Evolutionary conservation across 352 stramenopile species (phyloP), one percentile per base, ranked within the genome.

Genomic region (Elongisporangium senticosum): DNA sequence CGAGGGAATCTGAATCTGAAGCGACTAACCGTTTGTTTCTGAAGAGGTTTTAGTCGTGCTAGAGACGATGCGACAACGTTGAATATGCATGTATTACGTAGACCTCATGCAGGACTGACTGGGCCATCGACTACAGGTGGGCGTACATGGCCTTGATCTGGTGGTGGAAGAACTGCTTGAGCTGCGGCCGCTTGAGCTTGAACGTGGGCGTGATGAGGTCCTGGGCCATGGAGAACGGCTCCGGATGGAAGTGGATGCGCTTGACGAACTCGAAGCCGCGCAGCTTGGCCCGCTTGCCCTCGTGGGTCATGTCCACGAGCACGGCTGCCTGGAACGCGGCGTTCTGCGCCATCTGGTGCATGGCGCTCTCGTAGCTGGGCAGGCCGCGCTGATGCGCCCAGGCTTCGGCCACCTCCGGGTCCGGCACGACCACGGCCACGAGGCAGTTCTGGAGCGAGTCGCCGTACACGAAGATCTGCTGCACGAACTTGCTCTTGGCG

Each of bases 171-270:
- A 68, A 70, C 43, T 48, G 43, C 59, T 83, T 87, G 43, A 86
- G 70, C 40, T 87, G 75, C 24, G 69, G 69, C 5, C 96, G 75
- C 75, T 98, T 98, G 60, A 98, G 77, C 67, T 98, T 98, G 72
- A 98, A 97, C 3, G 95, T 98, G n/a, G 93, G 92, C 7, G 95
- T 98, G 51, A 98, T 80, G 17, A 98, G 75, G 21, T 78, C 88
- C 53, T 95, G 96, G 8, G 97, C 93, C 54, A 95, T 86, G 0
- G 73, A 83, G 66, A 98, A 98, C 19, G 79, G 62, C 40, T 96
- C 80, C 0, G 75, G 60, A 67, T 96, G 77, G 43, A 98, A 80
- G 66, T 96, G 69, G 15, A 98, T 70, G 47, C 79, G 82, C 64
- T 93, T 97, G 20, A 96, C 74, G 49, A 83, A 89, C 76, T 98